phyloP scores from a whole-genome alignment of 2,329 filamentous ascomycete genomes.

The Elsinoe batatas region DNA sequence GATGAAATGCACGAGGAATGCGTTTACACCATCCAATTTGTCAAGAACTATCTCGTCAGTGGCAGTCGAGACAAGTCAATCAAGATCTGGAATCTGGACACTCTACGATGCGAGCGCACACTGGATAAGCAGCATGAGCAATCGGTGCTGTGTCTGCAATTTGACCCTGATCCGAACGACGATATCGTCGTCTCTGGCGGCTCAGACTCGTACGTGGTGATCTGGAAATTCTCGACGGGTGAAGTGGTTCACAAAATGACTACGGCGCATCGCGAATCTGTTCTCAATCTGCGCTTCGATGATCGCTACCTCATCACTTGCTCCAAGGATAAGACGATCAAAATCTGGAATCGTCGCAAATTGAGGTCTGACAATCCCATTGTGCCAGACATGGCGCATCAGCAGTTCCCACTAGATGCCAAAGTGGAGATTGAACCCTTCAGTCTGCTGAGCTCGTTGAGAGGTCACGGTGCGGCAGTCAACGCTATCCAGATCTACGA shows the following conservation, averaged over 20 bases:
- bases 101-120: constrained; percentile 43
- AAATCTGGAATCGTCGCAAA: constrained; percentile 77
- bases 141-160: constrained; percentile 90
- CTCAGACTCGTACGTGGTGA: constrained; percentile 17
- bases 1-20: constrained; percentile 84
- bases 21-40: constrained; percentile 90
- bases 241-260: constrained; percentile 66
- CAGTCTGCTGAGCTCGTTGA: constrained; percentile 65
- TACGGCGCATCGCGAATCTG: constrained; percentile 76
- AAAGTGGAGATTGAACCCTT: constrained; percentile 56
- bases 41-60: constrained; percentile 76
- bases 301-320: constrained; percentile 87
- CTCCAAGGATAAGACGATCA: constrained; percentile 94
- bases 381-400: constrained; percentile 20
- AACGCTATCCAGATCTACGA: constrained; percentile 89
- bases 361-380: constrained; percentile 41
- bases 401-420: constrained; percentile 33
- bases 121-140: constrained; percentile 48
- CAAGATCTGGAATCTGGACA: constrained; percentile 82
- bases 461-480: constrained; percentile 82
- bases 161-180: constrained; percentile 66
- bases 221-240: constrained; percentile 56
- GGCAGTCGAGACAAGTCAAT: constrained; percentile 84
- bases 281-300: constrained; percentile 88
- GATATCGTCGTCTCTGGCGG: constrained; percentile 21